These are phyloP conservation scores for Erodium trifolium DNA, from an alignment of 441 rosid genomes.

Conservation along the genomic window DNA sequence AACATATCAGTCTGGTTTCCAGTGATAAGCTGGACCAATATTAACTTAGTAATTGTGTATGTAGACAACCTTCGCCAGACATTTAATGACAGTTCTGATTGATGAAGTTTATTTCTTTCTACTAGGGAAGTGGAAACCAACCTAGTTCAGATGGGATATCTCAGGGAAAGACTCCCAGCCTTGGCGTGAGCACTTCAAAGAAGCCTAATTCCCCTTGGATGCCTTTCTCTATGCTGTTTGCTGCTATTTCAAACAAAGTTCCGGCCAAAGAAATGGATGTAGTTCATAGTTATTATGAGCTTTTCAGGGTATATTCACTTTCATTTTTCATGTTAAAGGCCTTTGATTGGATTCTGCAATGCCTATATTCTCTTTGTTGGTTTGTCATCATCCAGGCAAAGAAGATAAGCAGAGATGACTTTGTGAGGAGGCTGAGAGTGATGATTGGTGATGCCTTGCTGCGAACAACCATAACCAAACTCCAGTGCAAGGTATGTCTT, in stretches of 20 bases:
- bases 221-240: conserved; percentile 80
- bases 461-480: conserved; percentile 63
- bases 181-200: conserved; percentile 46
- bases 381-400: conserved; percentile 37
- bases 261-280: conserved; percentile 49
- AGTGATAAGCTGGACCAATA: not conserved
- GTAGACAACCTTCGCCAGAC: not conserved
- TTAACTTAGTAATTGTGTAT: not conserved
- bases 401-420: conserved; percentile 54
- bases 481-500: conserved; percentile 61
- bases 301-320: conserved; percentile 49
- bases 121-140: conserved; percentile 30
- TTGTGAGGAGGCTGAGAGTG: conserved; percentile 58
- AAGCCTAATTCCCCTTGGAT: conserved; percentile 89
- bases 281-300: conserved; percentile 41
- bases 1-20: not conserved
- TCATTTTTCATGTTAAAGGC: not conserved
- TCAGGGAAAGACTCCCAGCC: conserved; percentile 36
- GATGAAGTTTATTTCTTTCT: conserved; percentile 4
- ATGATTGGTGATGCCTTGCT: conserved; percentile 71
- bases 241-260: conserved; percentile 64
- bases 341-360: not conserved
- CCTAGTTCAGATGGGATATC: conserved; percentile 31
- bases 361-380: not conserved
- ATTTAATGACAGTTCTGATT: not conserved